Evolutionary conservation across 169 alveolate species (phyloP).

Genomic region (Babesia bovis): DNA sequence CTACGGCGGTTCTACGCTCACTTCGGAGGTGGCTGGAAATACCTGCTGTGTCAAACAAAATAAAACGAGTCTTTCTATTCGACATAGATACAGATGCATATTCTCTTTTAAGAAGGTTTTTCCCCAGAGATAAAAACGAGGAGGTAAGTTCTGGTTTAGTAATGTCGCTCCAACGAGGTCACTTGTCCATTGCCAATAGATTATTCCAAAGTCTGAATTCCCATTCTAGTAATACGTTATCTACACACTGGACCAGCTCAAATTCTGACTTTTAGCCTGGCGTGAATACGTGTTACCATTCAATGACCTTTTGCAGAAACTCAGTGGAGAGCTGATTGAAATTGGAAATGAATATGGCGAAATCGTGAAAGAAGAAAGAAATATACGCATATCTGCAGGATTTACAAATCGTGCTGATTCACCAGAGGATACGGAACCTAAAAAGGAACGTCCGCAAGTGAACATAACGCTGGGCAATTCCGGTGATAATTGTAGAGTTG

Average conservation of each 20-base stretch:
- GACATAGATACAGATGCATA: constrained; percentile 18
- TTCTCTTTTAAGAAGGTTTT: constrained; percentile 36
- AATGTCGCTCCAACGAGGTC: too few relatives aligned
- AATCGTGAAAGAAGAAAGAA: constrained; percentile 48
- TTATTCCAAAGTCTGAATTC: too few relatives aligned
- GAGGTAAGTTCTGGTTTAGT: constrained; percentile 33
- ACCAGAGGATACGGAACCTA: background rate
- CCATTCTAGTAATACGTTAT: too few relatives aligned
- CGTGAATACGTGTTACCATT: too few relatives aligned
- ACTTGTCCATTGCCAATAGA: too few relatives aligned
- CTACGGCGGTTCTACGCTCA: constrained; percentile 41
- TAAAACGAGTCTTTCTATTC: constrained; percentile 31
- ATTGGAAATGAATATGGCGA: constrained; percentile 64
- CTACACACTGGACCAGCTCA: too few relatives aligned
- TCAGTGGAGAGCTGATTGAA: constrained; percentile 49
- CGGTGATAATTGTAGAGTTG: constrained; percentile 45
- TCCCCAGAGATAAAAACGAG: constrained; percentile 43
- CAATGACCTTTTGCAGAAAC: constrained; percentile 26
- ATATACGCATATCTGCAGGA: constrained; percentile 61
- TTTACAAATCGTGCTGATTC: background rate
- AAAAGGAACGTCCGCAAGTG: background rate
- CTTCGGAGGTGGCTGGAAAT: constrained; percentile 60
- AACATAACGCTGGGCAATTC: constrained; percentile 28
- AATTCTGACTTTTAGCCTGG: too few relatives aligned
- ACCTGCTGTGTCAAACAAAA: constrained; percentile 38